Percentiles rank a stretch among this genome's conserved stretches.
phyloP scores from a whole-genome alignment of 2,329 filamentous ascomycete genomes.

The Geosmithia morbida region DNA sequence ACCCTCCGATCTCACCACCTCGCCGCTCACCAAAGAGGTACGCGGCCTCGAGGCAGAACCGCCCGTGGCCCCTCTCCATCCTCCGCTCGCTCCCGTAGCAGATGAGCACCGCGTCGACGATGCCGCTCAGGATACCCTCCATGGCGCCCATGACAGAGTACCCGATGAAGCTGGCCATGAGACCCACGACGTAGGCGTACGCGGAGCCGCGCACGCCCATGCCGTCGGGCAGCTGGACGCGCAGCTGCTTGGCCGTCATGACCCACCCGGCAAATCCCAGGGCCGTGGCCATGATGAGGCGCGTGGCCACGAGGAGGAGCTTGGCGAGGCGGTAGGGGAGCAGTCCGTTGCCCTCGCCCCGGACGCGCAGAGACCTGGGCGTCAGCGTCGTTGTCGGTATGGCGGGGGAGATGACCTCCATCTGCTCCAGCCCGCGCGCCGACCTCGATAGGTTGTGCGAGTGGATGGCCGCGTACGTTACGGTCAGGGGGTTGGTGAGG shows the following conservation, averaged over 20 bases:
- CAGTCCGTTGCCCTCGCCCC: conserved; percentile 36
- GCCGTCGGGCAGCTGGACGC: conserved; percentile 40
- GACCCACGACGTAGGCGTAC: conserved; percentile 86
- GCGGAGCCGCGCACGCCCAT: conserved; percentile 58
- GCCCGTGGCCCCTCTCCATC: conserved; percentile 50
- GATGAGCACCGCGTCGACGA: conserved; percentile 77
- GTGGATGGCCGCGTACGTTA: conserved; percentile 91
- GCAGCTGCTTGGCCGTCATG: conserved; percentile 68
- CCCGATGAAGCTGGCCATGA: conserved; percentile 87
- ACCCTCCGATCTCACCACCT: conserved; percentile 1
- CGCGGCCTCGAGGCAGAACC: conserved; percentile 85
- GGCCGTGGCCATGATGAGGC: conserved; percentile 79
- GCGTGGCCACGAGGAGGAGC: conserved; percentile 76
- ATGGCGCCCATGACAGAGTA: conserved; percentile 87
- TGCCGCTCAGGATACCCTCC: conserved; percentile 75
- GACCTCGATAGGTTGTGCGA: conserved; percentile 68
- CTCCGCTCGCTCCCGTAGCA: conserved; percentile 87
- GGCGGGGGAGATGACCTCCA: conserved; percentile 63
- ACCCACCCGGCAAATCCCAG: conserved; percentile 97
- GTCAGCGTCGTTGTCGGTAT: conserved; percentile 61
- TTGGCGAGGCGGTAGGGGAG: conserved; percentile 84
- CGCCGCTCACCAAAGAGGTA: conserved; percentile 66
- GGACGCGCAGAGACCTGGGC: conserved; percentile 31
- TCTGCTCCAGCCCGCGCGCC: conserved; percentile 64
- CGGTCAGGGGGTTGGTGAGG: conserved; percentile 77